Base-by-base conservation (phyloP, 371 early-diverging fungal species). In the Rhizomucor miehei region DNA sequence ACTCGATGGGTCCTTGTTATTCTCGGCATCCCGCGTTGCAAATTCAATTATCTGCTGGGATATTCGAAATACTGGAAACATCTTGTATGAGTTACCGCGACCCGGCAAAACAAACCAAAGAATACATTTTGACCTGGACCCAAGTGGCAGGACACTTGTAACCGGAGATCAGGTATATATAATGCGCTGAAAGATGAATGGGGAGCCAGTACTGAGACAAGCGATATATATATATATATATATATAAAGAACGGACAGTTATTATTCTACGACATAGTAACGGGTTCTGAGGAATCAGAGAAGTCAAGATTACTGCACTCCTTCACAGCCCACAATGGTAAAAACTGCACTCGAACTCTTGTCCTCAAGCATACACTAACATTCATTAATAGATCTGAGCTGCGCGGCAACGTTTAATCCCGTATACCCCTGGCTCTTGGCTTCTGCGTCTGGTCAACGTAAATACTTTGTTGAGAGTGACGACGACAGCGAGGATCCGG, bases 1-100 rank as follows among this genome's bases (percentile, higher is more conserved):
- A 0, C 71, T 70, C 0, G 84, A 86, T 59, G 88, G 88, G 0
- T 49, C 55, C 1, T 72, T 75, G 23, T 61, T 89, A 17, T 89
- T 77, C 52, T 73, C 84, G 0, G 82, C 80, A 8, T 81, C 82
- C 5, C 75, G 89, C 16, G 75, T 78, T 44, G 60, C 79, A 6
- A 56, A 82, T 25, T 48, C 19, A 12, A 81, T 89, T 14, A 57
- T 69, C 1, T 85, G 85, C 53, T 88, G 89, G 88, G 89, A 89
- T 69, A 80, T 88, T 37, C 77, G 89, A 9, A 76, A 87, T 44
- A 79, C 87, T 6, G 82, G 79, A 6, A 71, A 84, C 19, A 63
- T 82, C 0, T 48, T 88, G 24, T 76, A 66, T 48, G 66, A 72
- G 13, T 52, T 83, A 11, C 66, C 73, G 12, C 63, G 89, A 6